A percentile compares a stretch with the other conserved stretches of the same genome.
Conservation (phyloP, 2,329 filamentous ascomycete genomes). For the Cladosporium sp. region DNA sequence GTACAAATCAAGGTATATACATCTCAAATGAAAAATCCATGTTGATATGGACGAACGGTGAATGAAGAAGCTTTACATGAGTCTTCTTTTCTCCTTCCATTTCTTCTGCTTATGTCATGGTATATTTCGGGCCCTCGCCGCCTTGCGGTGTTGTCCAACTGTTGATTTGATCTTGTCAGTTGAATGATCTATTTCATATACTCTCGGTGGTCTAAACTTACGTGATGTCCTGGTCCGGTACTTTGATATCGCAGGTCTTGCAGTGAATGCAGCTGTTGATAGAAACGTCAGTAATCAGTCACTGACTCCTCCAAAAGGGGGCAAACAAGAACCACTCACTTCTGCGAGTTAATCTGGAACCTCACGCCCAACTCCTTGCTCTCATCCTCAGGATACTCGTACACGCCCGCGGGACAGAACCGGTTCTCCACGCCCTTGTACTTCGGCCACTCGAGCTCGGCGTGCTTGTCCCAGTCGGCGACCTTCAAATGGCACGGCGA, state of each 20-base stretch:
- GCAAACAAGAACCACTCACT: conserved; percentile 66
- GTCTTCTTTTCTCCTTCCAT: no score
- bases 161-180: conserved; percentile 1
- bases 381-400: conserved; percentile 94
- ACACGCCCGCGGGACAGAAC: conserved; percentile 96
- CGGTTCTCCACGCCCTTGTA: conserved; percentile 93
- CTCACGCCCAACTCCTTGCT: conserved; percentile 81
- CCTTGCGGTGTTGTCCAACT: conserved; percentile 78
- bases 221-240: conserved; percentile 93
- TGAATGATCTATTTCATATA: no score
- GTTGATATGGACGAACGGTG: no score
- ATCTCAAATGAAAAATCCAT: no score
- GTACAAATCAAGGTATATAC: no score
- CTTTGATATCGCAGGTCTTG: conserved; percentile 99
- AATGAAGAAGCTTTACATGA: no score
- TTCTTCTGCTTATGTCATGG: conserved; percentile 48
- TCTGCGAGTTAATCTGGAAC: conserved; percentile 97
- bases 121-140: conserved; percentile 69
- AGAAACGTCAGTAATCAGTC: conserved; percentile 32
- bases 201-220: no score
- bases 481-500: conserved; percentile 96
- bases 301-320: not conserved
- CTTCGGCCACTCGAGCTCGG: conserved; percentile 73
- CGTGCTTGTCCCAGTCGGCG: conserved; percentile 90
- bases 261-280: conserved; percentile 86